Percentiles rank a stretch among this genome's conserved stretches.
Evolutionary conservation across 805 yeast species (phyloP).

Genomic region (Ogataea kodamae): DNA sequence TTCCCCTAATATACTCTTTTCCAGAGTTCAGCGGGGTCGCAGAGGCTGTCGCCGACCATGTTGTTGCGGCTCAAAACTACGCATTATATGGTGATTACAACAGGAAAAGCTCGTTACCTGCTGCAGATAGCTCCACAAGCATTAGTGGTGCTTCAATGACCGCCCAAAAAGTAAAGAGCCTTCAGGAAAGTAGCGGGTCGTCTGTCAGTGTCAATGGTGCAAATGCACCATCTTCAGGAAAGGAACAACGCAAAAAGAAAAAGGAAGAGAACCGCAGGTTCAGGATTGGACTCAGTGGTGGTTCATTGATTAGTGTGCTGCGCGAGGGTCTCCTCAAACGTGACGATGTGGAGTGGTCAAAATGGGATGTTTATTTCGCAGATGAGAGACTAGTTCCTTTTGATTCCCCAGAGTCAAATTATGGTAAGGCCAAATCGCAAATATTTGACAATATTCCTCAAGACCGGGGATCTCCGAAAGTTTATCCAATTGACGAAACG

Average conservation of each 20-base stretch:
- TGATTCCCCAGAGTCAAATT: conserved; percentile 77
- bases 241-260: conserved; percentile 41
- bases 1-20: conserved; percentile 89
- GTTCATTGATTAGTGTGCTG: conserved; percentile 82
- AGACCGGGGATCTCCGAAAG: conserved; percentile 54
- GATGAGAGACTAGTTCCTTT: conserved; percentile 94
- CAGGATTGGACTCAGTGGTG: conserved; percentile 90
- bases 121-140: conserved; percentile 4
- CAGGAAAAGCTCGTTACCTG: conserved; percentile 17
- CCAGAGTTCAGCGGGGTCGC: conserved; percentile 89
- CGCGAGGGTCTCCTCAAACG: conserved; percentile 80
- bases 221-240: conserved; percentile 15
- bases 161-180: conserved; percentile 5
- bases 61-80: conserved; percentile 80
- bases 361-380: conserved; percentile 95
- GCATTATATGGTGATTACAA: conserved; percentile 42
- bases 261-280: conserved; percentile 67
- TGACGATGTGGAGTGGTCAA: conserved; percentile 74
- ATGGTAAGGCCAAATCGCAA: conserved; percentile 81
- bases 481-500: conserved; percentile 78
- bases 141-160: background rate
- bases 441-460: conserved; percentile 67
- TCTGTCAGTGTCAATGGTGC: conserved; percentile 14
- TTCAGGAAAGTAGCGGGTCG: conserved; percentile 11
- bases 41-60: conserved; percentile 94